phyloP scores from a whole-genome alignment of 305 asterid species.

The Petunia hybrid region DNA sequence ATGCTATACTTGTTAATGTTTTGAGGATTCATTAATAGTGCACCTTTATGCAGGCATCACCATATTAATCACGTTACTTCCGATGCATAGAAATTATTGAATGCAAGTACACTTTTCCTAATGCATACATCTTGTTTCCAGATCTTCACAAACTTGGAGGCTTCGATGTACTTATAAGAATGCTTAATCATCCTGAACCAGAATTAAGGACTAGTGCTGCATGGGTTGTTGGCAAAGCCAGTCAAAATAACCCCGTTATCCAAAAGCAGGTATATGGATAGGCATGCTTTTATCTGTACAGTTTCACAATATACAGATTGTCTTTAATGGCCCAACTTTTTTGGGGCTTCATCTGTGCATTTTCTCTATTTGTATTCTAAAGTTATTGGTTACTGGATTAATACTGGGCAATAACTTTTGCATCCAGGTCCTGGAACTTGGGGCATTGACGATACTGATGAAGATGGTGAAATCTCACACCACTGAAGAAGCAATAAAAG shows the following conservation, averaged over 20 bases:
- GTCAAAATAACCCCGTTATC: slow-evolving; percentile 80
- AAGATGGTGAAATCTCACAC: slow-evolving; percentile 63
- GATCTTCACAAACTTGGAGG: slow-evolving; percentile 87
- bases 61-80: not conserved
- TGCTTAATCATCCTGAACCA: slow-evolving; percentile 57
- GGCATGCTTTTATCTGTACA: slow-evolving; percentile 1
- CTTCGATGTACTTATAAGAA: slow-evolving; percentile 54
- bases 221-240: slow-evolving; percentile 84
- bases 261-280: slow-evolving; percentile 72
- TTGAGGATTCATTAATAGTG: slow-evolving; percentile 18
- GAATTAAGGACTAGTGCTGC: slow-evolving; percentile 71
- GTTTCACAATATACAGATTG: not conserved
- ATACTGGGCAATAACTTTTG: slow-evolving; percentile 33
- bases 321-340: not conserved
- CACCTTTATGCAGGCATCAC: not conserved
- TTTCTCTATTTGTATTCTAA: not conserved
- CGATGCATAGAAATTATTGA: not conserved
- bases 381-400: not conserved
- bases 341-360: not conserved
- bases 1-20: not conserved
- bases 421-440: slow-evolving; percentile 76
- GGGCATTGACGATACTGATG: slow-evolving; percentile 61
- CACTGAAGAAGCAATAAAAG: slow-evolving; percentile 80
- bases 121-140: slow-evolving; percentile 37
- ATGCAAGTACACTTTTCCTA: slow-evolving; percentile 15